Conservation (phyloP, 768 basidiomycete species). For the Termitomyces sp. region DNA sequence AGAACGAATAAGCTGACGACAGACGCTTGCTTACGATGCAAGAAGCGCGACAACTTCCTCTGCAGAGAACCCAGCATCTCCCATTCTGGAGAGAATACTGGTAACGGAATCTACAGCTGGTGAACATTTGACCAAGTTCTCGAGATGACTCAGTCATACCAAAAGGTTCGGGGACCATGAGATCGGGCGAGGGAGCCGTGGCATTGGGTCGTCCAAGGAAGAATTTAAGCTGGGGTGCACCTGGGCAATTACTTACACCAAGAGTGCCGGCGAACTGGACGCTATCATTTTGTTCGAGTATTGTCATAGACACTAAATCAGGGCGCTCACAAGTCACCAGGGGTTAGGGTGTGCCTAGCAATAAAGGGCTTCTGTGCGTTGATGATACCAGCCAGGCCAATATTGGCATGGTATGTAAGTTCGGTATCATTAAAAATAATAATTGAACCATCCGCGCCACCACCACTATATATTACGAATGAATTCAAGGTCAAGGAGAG, state of each 20-base stretch:
- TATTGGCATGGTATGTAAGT: neutral
- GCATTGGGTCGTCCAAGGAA: neutral
- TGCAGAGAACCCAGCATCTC: neutral
- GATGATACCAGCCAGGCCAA: neutral
- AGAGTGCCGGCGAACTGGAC: neutral
- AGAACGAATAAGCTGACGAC: neutral
- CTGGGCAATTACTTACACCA: slow-evolving; percentile 1
- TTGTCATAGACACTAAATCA: neutral
- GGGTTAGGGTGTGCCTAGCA: neutral
- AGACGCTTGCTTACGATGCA: neutral
- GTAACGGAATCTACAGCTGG: neutral
- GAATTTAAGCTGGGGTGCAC: neutral
- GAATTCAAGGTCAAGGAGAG: neutral
- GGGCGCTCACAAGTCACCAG: neutral
- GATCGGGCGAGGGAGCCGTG: neutral
- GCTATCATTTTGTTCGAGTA: neutral
- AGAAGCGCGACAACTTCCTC: neutral
- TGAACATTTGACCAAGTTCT: neutral
- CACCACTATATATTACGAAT: neutral
- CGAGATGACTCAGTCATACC: neutral
- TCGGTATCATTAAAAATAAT: neutral
- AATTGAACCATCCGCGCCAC: slow-evolving; percentile 1
- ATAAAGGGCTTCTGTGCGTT: neutral
- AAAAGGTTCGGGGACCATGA: neutral
- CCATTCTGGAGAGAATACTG: slow-evolving; percentile 1